phyloP scores from a whole-genome alignment of 306 rosid genomes.

The Alnus glutinosa region DNA sequence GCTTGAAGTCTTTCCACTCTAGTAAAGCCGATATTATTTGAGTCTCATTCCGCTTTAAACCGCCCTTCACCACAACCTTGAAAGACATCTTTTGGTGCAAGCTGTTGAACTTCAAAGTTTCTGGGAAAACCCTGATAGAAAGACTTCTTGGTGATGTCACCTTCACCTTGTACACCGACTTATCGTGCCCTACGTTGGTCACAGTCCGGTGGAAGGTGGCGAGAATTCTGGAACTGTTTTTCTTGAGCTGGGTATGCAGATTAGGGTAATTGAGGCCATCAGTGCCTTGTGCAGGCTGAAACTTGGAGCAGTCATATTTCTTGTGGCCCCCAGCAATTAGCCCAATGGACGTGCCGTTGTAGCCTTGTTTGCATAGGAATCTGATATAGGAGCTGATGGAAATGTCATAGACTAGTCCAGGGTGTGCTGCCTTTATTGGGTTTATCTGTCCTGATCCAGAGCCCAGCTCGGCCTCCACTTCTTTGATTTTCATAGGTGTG shows the following conservation, averaged over 20 bases:
- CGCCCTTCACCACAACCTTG: slow-evolving; percentile 57
- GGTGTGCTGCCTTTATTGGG: slow-evolving; percentile 55
- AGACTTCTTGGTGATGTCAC: slow-evolving; percentile 53
- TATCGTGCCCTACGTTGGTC: slow-evolving; percentile 57
- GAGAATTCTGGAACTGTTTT: slow-evolving; percentile 27
- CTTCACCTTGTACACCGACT: slow-evolving; percentile 58
- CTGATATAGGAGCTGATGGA: slow-evolving; percentile 40
- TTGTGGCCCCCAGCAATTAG: slow-evolving; percentile 37
- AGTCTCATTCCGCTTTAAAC: slow-evolving; percentile 24
- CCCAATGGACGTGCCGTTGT: slow-evolving; percentile 43
- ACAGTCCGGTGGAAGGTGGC: slow-evolving; percentile 61
- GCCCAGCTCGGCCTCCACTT: slow-evolving; percentile 40
- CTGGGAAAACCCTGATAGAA: slow-evolving; percentile 51
- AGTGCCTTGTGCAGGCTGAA: slow-evolving; percentile 38
- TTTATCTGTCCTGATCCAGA: slow-evolving; percentile 75
- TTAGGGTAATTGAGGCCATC: slow-evolving; percentile 92
- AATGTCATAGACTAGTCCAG: slow-evolving; percentile 69
- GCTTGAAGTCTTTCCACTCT: slow-evolving; percentile 66
- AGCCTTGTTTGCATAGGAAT: slow-evolving; percentile 63
- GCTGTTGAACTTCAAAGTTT: slow-evolving; percentile 39
- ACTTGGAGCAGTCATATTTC: slow-evolving; percentile 41
- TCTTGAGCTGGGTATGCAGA: slow-evolving; percentile 45
- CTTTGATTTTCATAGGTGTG: slow-evolving; percentile 47
- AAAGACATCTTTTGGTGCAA: slow-evolving; percentile 44
- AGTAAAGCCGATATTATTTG: slow-evolving; percentile 35